Percentiles rank a stretch among this genome's conserved stretches.
phyloP scores from a whole-genome alignment of 2,329 filamentous ascomycete species.

The Aspergillus neoniger region DNA sequence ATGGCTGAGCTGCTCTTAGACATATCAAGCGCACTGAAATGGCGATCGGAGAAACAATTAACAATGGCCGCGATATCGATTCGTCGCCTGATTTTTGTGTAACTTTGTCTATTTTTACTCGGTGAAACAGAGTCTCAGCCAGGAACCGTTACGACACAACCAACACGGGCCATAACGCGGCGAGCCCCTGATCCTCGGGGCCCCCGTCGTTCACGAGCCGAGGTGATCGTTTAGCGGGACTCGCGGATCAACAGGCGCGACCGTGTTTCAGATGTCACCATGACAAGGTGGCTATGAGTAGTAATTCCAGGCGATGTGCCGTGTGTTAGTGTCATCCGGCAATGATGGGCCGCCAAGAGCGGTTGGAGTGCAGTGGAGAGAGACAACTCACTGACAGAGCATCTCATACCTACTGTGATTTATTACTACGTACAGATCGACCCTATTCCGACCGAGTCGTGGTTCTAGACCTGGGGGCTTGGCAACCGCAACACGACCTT shows the following conservation, averaged over 20 bases:
- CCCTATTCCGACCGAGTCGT: no score
- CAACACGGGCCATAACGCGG: neutral
- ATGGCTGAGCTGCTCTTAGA: no score
- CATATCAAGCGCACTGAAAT: neutral
- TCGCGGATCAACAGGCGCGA: neutral
- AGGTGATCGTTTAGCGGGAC: neutral
- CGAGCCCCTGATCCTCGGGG: neutral
- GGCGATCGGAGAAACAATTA: neutral
- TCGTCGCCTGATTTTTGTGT: neutral
- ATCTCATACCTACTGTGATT: no score
- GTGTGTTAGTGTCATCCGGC: neutral
- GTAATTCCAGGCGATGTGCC: neutral
- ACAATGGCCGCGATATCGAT: neutral
- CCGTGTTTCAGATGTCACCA: slow-evolving; percentile 5
- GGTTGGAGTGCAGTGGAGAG: neutral
- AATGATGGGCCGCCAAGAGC: neutral
- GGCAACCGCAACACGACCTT: neutral
- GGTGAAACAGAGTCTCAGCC: neutral
- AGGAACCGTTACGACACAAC: neutral
- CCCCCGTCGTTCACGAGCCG: neutral
- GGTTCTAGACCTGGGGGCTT: no score
- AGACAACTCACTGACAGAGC: neutral
- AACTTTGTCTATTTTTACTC: neutral
- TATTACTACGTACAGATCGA: neutral
- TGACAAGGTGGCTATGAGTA: slow-evolving; percentile 1